Percentiles rank a stretch among this genome's conserved stretches.
These are phyloP conservation scores for Rhynchosporium secalis DNA, from an alignment of 2,329 filamentous ascomycete species.

Conservation along the genomic window DNA sequence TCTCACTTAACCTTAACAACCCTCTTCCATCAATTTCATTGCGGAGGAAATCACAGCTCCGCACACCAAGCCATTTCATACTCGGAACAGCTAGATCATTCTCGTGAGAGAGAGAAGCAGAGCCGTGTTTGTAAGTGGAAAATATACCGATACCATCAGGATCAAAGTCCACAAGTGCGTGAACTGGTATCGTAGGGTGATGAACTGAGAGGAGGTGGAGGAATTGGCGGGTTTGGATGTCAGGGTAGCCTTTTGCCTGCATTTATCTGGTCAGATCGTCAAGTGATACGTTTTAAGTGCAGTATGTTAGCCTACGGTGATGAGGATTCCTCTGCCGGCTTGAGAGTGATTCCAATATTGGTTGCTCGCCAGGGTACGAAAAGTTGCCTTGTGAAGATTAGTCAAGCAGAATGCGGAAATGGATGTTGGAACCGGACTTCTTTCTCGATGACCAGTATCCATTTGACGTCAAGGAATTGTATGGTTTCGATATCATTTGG, in stretches of 20 bases:
- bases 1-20: conserved; percentile 28
- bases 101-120: conserved; percentile 62
- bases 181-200: conserved; percentile 55
- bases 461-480: conserved; percentile 52
- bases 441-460: conserved; percentile 78
- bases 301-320: conserved; percentile 55
- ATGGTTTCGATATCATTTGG: conserved; percentile 51
- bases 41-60: conserved; percentile 36
- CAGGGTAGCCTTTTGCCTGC: conserved; percentile 81
- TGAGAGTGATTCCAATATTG: conserved; percentile 53
- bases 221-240: conserved; percentile 68
- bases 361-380: conserved; percentile 62
- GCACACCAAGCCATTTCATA: conserved; percentile 65
- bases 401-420: conserved; percentile 2
- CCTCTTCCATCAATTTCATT: conserved; percentile 15
- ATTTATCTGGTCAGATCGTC: background rate
- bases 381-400: conserved; percentile 63
- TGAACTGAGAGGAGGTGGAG: conserved; percentile 53
- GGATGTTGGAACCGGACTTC: conserved; percentile 52
- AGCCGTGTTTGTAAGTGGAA: conserved; percentile 71
- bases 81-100: conserved; percentile 48
- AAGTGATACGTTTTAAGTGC: background rate
- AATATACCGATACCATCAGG: conserved; percentile 75
- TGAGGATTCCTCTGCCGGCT: conserved; percentile 59
- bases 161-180: conserved; percentile 71